A percentile compares a stretch with the other conserved stretches of the same genome.
Evolutionary conservation across 371 early-diverging fungal genomes (phyloP).

Genomic region (Synchytrium microbalum): DNA sequence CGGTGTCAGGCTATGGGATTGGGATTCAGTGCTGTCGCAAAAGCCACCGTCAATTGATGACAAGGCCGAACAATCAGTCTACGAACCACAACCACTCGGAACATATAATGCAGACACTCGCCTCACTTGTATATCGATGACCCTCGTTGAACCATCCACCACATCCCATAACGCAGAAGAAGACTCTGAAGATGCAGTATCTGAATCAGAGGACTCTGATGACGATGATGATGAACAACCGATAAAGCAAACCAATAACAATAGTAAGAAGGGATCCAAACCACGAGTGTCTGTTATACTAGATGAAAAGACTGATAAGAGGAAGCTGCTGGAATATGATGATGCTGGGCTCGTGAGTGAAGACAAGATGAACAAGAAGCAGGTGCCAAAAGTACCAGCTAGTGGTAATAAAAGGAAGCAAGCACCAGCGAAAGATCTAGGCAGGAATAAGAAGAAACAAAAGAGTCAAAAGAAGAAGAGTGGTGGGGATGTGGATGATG

Average conservation of each 20-base stretch:
- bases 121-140: conserved; percentile 27
- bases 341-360: no score
- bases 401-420: no score
- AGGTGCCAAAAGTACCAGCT: no score
- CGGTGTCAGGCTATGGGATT: conserved; percentile 32
- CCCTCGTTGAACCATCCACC: not conserved
- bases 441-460: not conserved
- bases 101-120: conserved; percentile 32
- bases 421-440: not conserved
- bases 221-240: not conserved
- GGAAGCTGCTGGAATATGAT: no score
- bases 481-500: no score
- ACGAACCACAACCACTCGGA: conserved; percentile 13
- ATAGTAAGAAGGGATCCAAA: not conserved
- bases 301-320: no score
- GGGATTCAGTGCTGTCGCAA: conserved; percentile 12
- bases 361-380: no score
- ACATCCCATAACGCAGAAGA: not conserved
- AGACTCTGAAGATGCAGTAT: not conserved
- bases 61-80: not conserved
- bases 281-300: not conserved
- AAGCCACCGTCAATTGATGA: not conserved
- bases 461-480: no score
- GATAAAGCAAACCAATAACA: not conserved
- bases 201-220: not conserved